These are phyloP conservation scores for Exophiala viscosa DNA, from an alignment of 2,329 filamentous ascomycete species.

Conservation along the genomic window DNA sequence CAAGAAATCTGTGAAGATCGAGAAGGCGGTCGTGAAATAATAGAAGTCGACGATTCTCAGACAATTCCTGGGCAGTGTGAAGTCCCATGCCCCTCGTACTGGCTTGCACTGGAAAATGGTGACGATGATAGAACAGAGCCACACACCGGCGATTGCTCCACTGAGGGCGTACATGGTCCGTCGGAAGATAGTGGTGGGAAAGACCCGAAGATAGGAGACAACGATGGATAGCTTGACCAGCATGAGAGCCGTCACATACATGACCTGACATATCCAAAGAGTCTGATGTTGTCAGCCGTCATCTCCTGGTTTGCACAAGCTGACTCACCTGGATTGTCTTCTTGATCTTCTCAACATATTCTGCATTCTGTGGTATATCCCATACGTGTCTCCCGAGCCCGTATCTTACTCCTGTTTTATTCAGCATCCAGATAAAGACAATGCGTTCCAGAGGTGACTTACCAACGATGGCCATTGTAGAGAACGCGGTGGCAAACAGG, in stretches of 20 bases:
- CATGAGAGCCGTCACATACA: conserved; percentile 43
- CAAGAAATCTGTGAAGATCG: conserved; percentile 58
- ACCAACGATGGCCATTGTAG: conserved; percentile 24
- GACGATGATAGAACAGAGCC: conserved; percentile 40
- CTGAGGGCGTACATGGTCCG: conserved; percentile 22
- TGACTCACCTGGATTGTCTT: conserved; percentile 26
- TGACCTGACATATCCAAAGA: conserved; percentile 48
- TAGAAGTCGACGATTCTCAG: conserved; percentile 51
- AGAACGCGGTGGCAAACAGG: conserved; percentile 22
- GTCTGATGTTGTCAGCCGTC: conserved; percentile 28
- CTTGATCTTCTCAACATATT: conserved; percentile 21
- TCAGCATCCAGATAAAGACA: background rate
- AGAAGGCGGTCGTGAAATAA: conserved; percentile 55
- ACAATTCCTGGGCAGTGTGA: conserved; percentile 37
- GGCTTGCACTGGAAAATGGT: conserved; percentile 47
- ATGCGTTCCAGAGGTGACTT: background rate
- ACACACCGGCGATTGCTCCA: conserved; percentile 21
- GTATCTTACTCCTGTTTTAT: conserved; percentile 21
- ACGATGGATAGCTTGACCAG: conserved; percentile 36
- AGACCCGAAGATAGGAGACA: conserved; percentile 34
- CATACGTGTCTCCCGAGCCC: conserved; percentile 34
- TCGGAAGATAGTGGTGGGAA: conserved; percentile 26
- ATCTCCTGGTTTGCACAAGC: background rate
- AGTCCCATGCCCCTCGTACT: conserved; percentile 40
- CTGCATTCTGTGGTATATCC: conserved; percentile 27